Evolutionary conservation across 768 basidiomycete genomes (phyloP).

Genomic region (Rhizopogon sp.): DNA sequence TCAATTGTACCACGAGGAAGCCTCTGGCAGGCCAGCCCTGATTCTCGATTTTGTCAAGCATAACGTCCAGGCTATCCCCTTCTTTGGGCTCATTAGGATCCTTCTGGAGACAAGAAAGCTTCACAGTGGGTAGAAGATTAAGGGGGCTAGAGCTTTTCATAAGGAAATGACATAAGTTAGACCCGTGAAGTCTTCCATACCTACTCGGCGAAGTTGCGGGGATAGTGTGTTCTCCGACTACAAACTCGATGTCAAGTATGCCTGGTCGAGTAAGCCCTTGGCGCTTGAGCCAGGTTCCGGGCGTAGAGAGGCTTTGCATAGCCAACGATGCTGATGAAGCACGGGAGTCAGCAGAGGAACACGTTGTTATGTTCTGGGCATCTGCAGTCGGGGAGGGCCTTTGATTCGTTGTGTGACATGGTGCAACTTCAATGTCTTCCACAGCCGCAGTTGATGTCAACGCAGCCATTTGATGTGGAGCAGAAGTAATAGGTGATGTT

Average conservation of each 20-base stretch:
- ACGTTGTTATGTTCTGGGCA: neutral
- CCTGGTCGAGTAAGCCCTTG: conserved; percentile 14
- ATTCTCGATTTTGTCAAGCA: conserved; percentile 4
- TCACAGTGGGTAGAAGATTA: neutral
- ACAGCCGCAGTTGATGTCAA: neutral
- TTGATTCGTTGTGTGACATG: neutral
- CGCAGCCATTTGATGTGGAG: neutral
- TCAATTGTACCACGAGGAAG: conserved; percentile 40
- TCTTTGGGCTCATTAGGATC: neutral
- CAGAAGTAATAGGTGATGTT: neutral
- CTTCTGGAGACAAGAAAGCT: conserved; percentile 17
- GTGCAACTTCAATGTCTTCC: neutral
- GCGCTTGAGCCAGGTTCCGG: conserved; percentile 23
- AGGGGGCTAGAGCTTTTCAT: neutral
- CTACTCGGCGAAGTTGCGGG: neutral
- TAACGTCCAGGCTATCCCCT: neutral
- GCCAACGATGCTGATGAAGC: neutral
- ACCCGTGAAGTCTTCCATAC: neutral
- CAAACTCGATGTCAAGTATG: conserved; percentile 18
- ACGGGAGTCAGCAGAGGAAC: neutral
- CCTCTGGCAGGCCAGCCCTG: conserved; percentile 41
- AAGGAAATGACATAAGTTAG: neutral
- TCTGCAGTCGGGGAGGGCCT: no score
- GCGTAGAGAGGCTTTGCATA: conserved; percentile 6
- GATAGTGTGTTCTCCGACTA: conserved; percentile 18